Evolutionary conservation across 257 asterid species (phyloP), one percentile per base, ranked within the genome.

Genomic region (Gynochthodes officinalis): DNA sequence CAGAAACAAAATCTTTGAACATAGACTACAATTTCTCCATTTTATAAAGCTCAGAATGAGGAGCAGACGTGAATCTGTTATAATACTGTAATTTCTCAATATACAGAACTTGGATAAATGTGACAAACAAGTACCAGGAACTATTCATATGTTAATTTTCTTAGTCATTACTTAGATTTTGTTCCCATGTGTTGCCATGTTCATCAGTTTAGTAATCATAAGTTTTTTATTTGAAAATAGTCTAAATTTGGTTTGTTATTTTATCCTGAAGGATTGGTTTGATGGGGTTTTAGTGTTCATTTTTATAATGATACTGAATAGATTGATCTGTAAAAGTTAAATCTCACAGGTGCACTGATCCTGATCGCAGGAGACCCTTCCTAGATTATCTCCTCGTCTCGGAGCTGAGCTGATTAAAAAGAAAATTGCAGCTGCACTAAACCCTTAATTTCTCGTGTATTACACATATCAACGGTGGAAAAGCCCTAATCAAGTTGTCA

Each of bases 381-480:
- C 98, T 19, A 85, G 98, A 72, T 83, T 93, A 74, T 93, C 98
- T 63, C 97, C 98, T 30, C 97, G 98, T 63, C 91, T 89, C 15
- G 89, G 89, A 59, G 89, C 86, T 14, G 98, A 90, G 82, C 89
- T 88, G 55, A 78, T 90, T 54, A 95, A 85, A 28, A 93, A 87
- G 86, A 90, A 90, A 83, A 85, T 93, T 58, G 90, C 92, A 18
- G 90, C 87, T 52, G 97, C 89, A 21, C 80, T 90, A 30, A 75
- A 76, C 40, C 75, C 79, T 30, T 82, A 74, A 44, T 23, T 63
- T 30, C 21, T 54, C 35, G 5, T 37, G 4, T 19, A 19, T 7
- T 62, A 18, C 67, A 71, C 19, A 16, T 12, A 30, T 70, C 18
- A 39, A 33, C 15, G 7, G 52, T 46, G 33, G 25, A 13, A 64